Evolutionary conservation across 75 land plant species (phyloP).

Genomic region (Adiantum capillusveneris): DNA sequence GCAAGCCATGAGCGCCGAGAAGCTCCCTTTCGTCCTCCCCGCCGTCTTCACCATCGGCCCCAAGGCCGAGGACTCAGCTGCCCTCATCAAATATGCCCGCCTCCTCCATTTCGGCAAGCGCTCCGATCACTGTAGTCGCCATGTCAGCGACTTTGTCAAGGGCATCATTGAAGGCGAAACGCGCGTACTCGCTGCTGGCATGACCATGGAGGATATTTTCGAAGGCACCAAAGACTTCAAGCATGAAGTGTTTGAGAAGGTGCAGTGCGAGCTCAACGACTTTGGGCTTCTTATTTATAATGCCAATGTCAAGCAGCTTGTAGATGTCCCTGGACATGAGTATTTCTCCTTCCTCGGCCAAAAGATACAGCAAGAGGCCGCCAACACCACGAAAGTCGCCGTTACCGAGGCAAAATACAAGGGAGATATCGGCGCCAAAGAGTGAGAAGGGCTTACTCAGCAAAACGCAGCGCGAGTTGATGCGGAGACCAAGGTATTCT

Average conservation of each 20-base stretch:
- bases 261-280: constrained; percentile 22
- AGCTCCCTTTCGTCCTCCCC: constrained; percentile 25
- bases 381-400: constrained; percentile 19
- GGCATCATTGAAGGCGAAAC: constrained; percentile 30
- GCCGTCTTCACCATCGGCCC: constrained; percentile 28
- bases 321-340: constrained; percentile 22
- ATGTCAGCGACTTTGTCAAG: constrained; percentile 18
- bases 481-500: constrained; percentile 17
- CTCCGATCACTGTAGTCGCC: constrained; percentile 2
- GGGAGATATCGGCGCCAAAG: constrained; percentile 20
- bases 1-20: constrained; percentile 32
- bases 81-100: constrained; percentile 13
- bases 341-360: constrained; percentile 34
- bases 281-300: constrained; percentile 25
- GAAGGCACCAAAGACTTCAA: constrained; percentile 26
- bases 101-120: constrained; percentile 15
- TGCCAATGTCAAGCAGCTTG: constrained; percentile 29
- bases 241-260: constrained; percentile 21
- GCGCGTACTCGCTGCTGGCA: constrained; percentile 26
- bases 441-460: constrained; percentile 12
- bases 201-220: constrained; percentile 32
- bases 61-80: neutral
- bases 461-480: constrained; percentile 18
- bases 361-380: constrained; percentile 20
- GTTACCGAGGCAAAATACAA: constrained; percentile 20